Base-by-base conservation (phyloP, 257 asterid species). In the Cinchona pubescens region DNA sequence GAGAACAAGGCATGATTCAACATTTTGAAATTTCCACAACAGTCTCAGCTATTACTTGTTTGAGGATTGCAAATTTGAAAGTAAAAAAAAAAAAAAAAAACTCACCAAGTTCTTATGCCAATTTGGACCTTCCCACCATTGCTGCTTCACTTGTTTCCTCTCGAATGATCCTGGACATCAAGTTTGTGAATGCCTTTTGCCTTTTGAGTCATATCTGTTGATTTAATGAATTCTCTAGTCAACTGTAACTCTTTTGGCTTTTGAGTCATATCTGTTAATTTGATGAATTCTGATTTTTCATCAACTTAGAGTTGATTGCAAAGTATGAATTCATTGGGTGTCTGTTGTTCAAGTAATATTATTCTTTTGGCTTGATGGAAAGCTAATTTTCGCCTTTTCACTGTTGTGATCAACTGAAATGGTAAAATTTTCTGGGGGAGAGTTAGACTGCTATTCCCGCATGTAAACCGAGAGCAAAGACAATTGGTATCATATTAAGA, bases 91-190 rank as follows among this genome's bases (percentile, higher is more conserved):
- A 4, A 38, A 0, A 6, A 16, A 48, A 29, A 34, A 29, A 29
- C 2, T 2, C 11, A 19, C 19, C 7, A 29, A 32, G 2, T 51
- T 70, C 0, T 70, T 70, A 12, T 19, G 73, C 37, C 12, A 35
- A 68, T 45, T 43, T 11, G 25, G 27, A 10, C 58, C 45, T 45
- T 16, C 38, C 37, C 1, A 45, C 62, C 5, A 27, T 69, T 23
- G 29, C 72, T 48, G 73, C 73, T 16, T 45, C 60, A n/a, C 42
- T 46, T 18, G 60, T 69, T 46, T 30, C n/a, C 3, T 69, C 58
- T 46, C 15, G 4, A 45, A 48, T 10, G 40, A 29, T 46, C 19
- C 3, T 69, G n/a, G 43, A 34, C 46, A 30, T 5, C n/a, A n/a
- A 23, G 34, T 43, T n/a, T 27, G n/a, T 69, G 23, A 32, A 25